phyloP scores from a whole-genome alignment of 2,329 filamentous ascomycete species.

The Alternaria arbusti region DNA sequence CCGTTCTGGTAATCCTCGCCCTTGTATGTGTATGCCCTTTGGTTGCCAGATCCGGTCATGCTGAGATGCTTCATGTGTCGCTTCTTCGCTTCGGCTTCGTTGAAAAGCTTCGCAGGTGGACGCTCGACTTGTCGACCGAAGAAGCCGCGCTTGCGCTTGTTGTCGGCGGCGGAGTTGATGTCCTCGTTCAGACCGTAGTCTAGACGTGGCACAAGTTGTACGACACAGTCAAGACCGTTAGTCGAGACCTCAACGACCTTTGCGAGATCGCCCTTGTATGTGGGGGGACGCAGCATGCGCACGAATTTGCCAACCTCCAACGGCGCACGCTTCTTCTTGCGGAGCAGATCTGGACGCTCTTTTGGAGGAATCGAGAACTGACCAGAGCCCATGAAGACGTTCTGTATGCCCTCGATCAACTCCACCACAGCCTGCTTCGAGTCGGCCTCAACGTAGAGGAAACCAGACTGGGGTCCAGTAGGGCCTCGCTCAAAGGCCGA shows the following conservation, averaged over 20 bases:
- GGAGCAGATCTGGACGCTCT: slow-evolving; percentile 95
- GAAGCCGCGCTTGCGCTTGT: slow-evolving; percentile 78
- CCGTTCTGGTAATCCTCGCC: slow-evolving; percentile 91
- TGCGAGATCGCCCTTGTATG: slow-evolving; percentile 88
- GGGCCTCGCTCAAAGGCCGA: slow-evolving; percentile 86
- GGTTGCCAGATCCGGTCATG: slow-evolving; percentile 59
- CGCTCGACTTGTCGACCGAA: slow-evolving; percentile 63
- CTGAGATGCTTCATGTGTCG: slow-evolving; percentile 71
- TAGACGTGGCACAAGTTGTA: slow-evolving; percentile 86
- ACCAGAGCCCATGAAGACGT: slow-evolving; percentile 87
- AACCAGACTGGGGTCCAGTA: slow-evolving; percentile 83
- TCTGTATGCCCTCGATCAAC: slow-evolving; percentile 82
- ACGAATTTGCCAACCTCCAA: slow-evolving; percentile 91
- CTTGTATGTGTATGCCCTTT: slow-evolving; percentile 82
- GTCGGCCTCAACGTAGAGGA: slow-evolving; percentile 92
- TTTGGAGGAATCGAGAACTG: slow-evolving; percentile 91
- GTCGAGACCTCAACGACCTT: slow-evolving; percentile 92
- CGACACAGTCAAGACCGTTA: slow-evolving; percentile 86
- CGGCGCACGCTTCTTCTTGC: slow-evolving; percentile 80
- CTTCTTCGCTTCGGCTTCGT: slow-evolving; percentile 90
- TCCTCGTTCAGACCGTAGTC: slow-evolving; percentile 93
- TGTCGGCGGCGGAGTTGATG: slow-evolving; percentile 55
- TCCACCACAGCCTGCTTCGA: slow-evolving; percentile 84
- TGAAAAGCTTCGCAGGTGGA: slow-evolving; percentile 90
- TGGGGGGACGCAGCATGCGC: slow-evolving; percentile 77